These are phyloP conservation scores for Fraxinus angustifolia DNA, from an alignment of 305 asterid species.

Conservation along the genomic window DNA sequence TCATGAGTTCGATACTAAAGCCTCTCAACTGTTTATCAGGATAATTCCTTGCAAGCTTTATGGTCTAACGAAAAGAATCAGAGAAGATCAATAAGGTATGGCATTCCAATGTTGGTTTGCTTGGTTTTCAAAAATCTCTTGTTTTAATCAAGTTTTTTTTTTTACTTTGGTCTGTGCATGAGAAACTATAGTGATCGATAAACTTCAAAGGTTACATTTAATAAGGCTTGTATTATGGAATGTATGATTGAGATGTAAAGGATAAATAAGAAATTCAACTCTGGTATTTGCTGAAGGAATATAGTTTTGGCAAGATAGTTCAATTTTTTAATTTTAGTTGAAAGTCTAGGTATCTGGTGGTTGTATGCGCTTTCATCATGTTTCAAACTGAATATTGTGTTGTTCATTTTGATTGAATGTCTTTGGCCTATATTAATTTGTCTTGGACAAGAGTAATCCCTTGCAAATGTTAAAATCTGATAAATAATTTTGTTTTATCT, in stretches of 20 bases:
- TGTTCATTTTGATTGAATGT: background rate
- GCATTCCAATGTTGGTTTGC: conserved; percentile 5
- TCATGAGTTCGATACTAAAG: conserved; percentile 6
- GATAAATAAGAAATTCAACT: background rate
- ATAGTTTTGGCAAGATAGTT: background rate
- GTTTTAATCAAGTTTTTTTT: background rate
- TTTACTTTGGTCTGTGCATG: background rate
- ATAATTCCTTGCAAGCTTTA: conserved; percentile 74
- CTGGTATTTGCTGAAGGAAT: background rate
- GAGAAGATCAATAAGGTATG: conserved; percentile 55
- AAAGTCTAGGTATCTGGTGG: background rate
- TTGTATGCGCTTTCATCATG: background rate
- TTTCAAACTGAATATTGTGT: background rate
- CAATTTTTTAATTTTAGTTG: background rate
- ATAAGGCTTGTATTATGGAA: background rate
- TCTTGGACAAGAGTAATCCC: background rate
- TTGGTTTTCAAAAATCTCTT: background rate
- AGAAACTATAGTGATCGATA: conserved; percentile 6
- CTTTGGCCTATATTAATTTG: background rate
- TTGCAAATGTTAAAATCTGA: conserved; percentile 15
- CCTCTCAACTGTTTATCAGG: conserved; percentile 41
- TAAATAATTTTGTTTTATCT: conserved; percentile 22
- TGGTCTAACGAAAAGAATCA: conserved; percentile 46
- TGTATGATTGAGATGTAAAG: background rate
- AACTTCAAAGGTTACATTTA: background rate